phyloP scores from a whole-genome alignment of 2,329 filamentous ascomycete genomes.

The Cladophialophora immunda region DNA sequence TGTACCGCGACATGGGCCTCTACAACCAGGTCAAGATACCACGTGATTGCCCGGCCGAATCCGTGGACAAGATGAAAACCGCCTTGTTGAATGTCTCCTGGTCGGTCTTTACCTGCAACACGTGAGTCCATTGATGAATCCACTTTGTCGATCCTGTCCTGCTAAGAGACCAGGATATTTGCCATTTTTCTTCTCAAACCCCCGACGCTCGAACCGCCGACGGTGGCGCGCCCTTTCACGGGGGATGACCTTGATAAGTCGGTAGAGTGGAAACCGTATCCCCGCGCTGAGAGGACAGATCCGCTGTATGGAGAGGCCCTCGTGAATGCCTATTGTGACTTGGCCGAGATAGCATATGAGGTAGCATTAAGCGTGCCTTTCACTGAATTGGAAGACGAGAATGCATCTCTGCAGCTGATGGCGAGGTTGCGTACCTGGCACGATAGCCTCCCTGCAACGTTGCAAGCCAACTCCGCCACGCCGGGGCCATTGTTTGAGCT shows the following conservation, averaged over 20 bases:
- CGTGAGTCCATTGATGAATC: neutral
- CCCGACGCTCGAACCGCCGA: slow-evolving; percentile 13
- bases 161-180: slow-evolving; percentile 11
- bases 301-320: slow-evolving; percentile 7
- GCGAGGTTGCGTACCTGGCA: slow-evolving; percentile 7
- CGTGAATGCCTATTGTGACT: slow-evolving; percentile 14
- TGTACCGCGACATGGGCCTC: slow-evolving; percentile 15
- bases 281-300: slow-evolving; percentile 5
- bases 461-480: slow-evolving; percentile 1
- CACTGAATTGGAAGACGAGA: neutral
- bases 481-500: slow-evolving; percentile 18
- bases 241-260: slow-evolving; percentile 9
- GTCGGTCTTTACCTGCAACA: slow-evolving; percentile 18
- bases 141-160: neutral
- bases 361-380: slow-evolving; percentile 18
- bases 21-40: slow-evolving; percentile 8
- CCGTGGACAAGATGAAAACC: slow-evolving; percentile 1
- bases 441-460: neutral
- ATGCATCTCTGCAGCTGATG: slow-evolving; percentile 12
- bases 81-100: slow-evolving; percentile 17
- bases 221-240: slow-evolving; percentile 5
- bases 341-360: slow-evolving; percentile 20
- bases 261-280: slow-evolving; percentile 16
- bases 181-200: slow-evolving; percentile 18
- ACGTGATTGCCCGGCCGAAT: slow-evolving; percentile 11